phyloP scores from a whole-genome alignment of 441 rosid species.

The Corymbia citriodora region DNA sequence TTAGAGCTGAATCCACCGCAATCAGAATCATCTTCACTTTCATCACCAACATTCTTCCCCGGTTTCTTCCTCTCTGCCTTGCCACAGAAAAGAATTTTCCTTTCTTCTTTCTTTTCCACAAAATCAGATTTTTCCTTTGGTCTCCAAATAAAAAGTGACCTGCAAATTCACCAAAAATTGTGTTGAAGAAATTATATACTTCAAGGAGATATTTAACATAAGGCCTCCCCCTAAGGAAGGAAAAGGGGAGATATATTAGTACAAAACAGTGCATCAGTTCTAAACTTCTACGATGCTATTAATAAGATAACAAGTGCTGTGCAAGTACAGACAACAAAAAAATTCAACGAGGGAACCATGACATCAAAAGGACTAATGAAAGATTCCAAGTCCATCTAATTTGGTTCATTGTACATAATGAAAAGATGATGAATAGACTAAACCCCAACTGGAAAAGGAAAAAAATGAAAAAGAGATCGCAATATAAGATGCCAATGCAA shows the following conservation, averaged over 20 bases:
- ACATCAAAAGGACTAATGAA: neutral
- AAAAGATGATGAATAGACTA: neutral
- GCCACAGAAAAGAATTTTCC: conserved; percentile 49
- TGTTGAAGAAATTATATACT: neutral
- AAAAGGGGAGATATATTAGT: neutral
- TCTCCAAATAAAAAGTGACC: conserved; percentile 92
- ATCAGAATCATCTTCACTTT: conserved; percentile 48
- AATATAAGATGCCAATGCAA: neutral
- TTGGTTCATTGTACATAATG: neutral
- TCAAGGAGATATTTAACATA: neutral
- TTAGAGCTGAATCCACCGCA: conserved; percentile 37
- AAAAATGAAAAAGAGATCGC: neutral
- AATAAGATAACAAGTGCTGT: neutral
- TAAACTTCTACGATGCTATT: too few species aligned
- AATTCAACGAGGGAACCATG: neutral
- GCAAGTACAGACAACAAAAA: neutral
- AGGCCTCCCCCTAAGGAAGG: neutral
- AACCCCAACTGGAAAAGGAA: neutral
- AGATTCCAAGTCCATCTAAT: neutral
- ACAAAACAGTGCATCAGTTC: neutral
- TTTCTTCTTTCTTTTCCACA: conserved; percentile 44
- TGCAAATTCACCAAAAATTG: conserved; percentile 14
- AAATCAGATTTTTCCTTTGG: conserved; percentile 51
- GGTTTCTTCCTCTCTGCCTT: conserved; percentile 42
- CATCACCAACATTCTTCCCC: conserved; percentile 25